Conservation (phyloP, 2,329 filamentous ascomycete species). For the Huntiella moniliformis region DNA sequence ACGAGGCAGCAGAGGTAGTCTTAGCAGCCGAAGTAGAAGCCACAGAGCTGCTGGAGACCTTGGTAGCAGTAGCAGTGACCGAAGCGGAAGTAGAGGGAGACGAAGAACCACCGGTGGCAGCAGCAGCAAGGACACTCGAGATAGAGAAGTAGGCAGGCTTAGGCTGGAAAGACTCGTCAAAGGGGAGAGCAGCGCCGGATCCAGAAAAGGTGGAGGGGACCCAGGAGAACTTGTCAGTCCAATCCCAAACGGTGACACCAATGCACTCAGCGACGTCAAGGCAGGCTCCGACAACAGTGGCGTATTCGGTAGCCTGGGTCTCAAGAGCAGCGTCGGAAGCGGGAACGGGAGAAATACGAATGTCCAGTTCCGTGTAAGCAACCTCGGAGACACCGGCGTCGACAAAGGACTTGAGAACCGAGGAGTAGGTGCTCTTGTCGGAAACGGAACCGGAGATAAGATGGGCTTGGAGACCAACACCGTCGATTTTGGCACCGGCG, state of each 20-base stretch:
- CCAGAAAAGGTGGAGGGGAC: slow-evolving; percentile 23
- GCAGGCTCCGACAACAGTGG: slow-evolving; percentile 17
- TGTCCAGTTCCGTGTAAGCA: slow-evolving; percentile 36
- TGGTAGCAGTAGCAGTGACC: background rate
- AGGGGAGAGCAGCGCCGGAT: slow-evolving; percentile 23
- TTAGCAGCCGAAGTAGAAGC: slow-evolving; percentile 7
- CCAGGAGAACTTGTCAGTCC: slow-evolving; percentile 23
- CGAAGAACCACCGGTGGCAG: slow-evolving; percentile 2
- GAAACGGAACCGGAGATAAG: slow-evolving; percentile 36
- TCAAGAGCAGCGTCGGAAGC: slow-evolving; percentile 16
- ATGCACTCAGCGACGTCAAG: slow-evolving; percentile 17
- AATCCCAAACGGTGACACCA: slow-evolving; percentile 21
- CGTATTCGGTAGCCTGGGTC: slow-evolving; percentile 17
- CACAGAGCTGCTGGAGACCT: background rate
- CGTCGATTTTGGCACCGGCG: slow-evolving; percentile 38
- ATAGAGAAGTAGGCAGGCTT: slow-evolving; percentile 26
- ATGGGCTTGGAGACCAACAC: slow-evolving; percentile 43
- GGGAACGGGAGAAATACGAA: slow-evolving; percentile 21
- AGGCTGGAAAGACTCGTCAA: slow-evolving; percentile 23
- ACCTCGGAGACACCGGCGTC: slow-evolving; percentile 27
- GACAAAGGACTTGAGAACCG: slow-evolving; percentile 25
- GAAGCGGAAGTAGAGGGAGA: slow-evolving; percentile 13
- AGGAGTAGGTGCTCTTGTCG: slow-evolving; percentile 20
- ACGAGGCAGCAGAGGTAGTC: slow-evolving; percentile 13
- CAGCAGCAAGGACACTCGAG: slow-evolving; percentile 18